Evolutionary conservation across 2,329 filamentous ascomycete species (phyloP).

Genomic region (Penicillium sclerotiorum): DNA sequence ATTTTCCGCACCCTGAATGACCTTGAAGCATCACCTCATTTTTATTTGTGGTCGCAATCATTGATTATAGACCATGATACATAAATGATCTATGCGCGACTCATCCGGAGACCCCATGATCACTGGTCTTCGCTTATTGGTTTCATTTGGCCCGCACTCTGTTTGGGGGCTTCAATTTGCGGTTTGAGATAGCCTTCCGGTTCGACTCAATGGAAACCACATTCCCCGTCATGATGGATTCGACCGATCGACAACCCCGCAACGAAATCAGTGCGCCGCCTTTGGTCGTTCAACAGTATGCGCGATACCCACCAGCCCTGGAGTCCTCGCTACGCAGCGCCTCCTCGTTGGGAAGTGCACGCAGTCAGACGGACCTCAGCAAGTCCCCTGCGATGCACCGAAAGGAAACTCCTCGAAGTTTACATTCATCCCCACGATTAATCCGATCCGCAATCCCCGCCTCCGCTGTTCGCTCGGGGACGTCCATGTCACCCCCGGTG

Average conservation of each 20-base stretch:
- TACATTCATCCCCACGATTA: conserved; percentile 43
- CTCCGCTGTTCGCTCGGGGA: conserved; percentile 34
- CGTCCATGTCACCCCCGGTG: conserved; percentile 45
- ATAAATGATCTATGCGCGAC: conserved; percentile 3
- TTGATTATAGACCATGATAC: neutral
- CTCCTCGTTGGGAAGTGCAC: conserved; percentile 40
- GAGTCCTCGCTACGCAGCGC: conserved; percentile 40
- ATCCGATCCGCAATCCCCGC: conserved; percentile 32
- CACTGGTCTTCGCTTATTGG: conserved; percentile 8
- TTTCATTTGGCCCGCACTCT: conserved; percentile 3
- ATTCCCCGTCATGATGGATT: conserved; percentile 33
- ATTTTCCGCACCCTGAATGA: neutral
- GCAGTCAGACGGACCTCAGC: conserved; percentile 33
- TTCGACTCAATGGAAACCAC: conserved; percentile 33
- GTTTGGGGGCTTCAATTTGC: conserved; percentile 8
- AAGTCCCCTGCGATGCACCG: conserved; percentile 42
- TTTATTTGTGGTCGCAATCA: neutral
- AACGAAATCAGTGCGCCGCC: conserved; percentile 29
- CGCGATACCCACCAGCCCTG: conserved; percentile 38
- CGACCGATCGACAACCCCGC: conserved; percentile 26
- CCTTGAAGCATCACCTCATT: neutral
- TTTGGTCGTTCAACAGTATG: conserved; percentile 44
- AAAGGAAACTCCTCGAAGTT: conserved; percentile 41
- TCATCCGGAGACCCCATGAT: conserved; percentile 10
- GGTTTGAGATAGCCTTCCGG: neutral